Base-by-base conservation (phyloP, 176 grass and related monocot species). In the Eragrostis nindensis region DNA sequence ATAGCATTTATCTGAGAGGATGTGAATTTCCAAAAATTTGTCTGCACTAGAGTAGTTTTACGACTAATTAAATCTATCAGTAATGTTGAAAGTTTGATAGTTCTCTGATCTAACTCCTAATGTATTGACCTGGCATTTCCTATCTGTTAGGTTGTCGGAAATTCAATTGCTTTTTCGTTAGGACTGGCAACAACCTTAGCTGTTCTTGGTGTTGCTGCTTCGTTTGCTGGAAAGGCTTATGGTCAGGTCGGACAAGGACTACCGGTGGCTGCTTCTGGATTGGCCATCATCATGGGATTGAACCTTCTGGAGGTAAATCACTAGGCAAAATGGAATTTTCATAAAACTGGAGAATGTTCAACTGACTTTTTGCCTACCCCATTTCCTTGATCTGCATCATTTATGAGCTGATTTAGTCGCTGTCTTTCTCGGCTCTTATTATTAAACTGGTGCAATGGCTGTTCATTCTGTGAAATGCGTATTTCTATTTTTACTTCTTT, bases 211-310 rank as follows among this genome's bases (percentile, higher is more conserved):
- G 89, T 98, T 67, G 95, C 85, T 87, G 95, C 95, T 74, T 92
- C 95, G 57, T 98, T 98, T 89, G 95, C 95, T 71, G 92, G 95
- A 82, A 98, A 98, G 65, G 95, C 95, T 75, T 94, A 98, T 70
- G 95, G 92, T 57, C 95, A 98, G 70, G 82, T 98, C 38, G 95
- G 95, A 26, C 95, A 98, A 93, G 95, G 95, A 64, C 90, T 98
- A 75, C 95, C 95, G 10, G 75, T 98, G 74, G 95, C 81, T 78
- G 95, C 95, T 86, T 98, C 92, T 14, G 86, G 80, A 25, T 87
- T 98, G 54, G 95, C 90, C 65, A 83, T 94, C 55, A n/a, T 94
- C 81, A 98, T 98, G 95, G 95, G 95, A 78, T 52, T 94, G 78
- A 98, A 91, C 76, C 95, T 98, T 85, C 67, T 98, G 21, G 83